phyloP scores from a whole-genome alignment of 441 rosid species.

The Gossypium lobatum region DNA sequence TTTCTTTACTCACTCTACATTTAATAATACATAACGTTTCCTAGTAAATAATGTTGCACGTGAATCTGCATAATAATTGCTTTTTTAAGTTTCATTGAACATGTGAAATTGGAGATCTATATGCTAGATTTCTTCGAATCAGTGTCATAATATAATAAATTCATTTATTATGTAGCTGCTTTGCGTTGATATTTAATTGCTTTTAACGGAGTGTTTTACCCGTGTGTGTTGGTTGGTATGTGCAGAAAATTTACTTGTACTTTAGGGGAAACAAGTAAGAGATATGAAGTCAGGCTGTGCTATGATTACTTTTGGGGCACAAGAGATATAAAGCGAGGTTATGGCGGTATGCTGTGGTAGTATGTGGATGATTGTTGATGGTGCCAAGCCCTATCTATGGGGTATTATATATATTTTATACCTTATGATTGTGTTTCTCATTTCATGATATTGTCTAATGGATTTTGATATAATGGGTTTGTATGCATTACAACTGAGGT shows the following conservation, averaged over 20 bases:
- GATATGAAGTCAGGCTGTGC: conserved; percentile 7
- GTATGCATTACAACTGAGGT: conserved; percentile 11
- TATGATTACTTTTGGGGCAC: conserved; percentile 56
- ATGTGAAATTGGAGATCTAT: neutral
- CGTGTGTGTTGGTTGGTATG: neutral
- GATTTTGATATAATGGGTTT: conserved; percentile 8
- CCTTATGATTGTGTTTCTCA: conserved; percentile 2
- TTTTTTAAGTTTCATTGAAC: neutral
- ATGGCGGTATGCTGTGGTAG: neutral
- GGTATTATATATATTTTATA: conserved; percentile 23
- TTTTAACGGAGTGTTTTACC: neutral
- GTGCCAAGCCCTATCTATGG: neutral
- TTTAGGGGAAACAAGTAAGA: conserved; percentile 77
- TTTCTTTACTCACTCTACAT: neutral
- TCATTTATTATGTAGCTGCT: neutral
- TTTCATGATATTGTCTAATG: conserved; percentile 13
- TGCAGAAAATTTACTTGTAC: conserved; percentile 82
- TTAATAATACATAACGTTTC: neutral
- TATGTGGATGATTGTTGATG: conserved; percentile 4
- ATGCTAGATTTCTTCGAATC: neutral
- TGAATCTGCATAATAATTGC: neutral
- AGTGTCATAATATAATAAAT: neutral
- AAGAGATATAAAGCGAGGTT: conserved; percentile 20
- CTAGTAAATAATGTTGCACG: neutral
- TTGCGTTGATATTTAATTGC: neutral